Evolutionary conservation across 1,284 basidiomycete species (phyloP), one percentile per base, ranked within the genome.

Genomic region (Cryptococcus sp.): DNA sequence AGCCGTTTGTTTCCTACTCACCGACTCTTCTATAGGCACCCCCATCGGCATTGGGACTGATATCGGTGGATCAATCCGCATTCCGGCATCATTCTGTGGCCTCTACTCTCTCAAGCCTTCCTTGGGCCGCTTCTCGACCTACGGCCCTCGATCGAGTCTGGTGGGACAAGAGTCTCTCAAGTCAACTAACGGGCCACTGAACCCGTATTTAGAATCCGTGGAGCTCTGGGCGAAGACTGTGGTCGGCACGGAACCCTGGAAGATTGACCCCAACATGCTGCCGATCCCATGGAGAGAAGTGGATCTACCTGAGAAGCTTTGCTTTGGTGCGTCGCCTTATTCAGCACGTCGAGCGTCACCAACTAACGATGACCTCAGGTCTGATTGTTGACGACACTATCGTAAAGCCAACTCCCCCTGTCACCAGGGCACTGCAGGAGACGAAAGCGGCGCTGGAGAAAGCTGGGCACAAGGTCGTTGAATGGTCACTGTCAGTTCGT

Each of bases 31-130:
- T 52, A 78, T 79, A 33, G 85, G 84, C n/a, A 81, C 80, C 53
- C 77, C 79, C 23, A 60, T 86, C 40, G 85, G 85, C 1, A 76
- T 86, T 37, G 79, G 78, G 2, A 77, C 75, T 12, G 78, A 80
- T 57, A 72, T 79, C 13, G 78, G 79, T 12, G 77, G 77, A 1
- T 67, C 63, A 2, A 57, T 75, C 53, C 67, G 74, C 1, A 71
- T 73, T 33, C 51, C 52, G 71, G 4, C 85, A 84, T 13, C 85
- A 83, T 43, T 80, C 89, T 28, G 79, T 89, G 20, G 89, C 36
- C 4, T 33, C 28, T 33, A 33, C 28, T 4, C 28, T 9, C 28
- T 33, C 28, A 33, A 37, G 36, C 16, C 33, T 20, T 44, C n/a
- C 20, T 51, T 18, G 16, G 55, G 55, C 59, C 7, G 45, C 47